These are phyloP conservation scores for Cinchona pubescens DNA, from an alignment of 257 asterid genomes.

Conservation along the genomic window DNA sequence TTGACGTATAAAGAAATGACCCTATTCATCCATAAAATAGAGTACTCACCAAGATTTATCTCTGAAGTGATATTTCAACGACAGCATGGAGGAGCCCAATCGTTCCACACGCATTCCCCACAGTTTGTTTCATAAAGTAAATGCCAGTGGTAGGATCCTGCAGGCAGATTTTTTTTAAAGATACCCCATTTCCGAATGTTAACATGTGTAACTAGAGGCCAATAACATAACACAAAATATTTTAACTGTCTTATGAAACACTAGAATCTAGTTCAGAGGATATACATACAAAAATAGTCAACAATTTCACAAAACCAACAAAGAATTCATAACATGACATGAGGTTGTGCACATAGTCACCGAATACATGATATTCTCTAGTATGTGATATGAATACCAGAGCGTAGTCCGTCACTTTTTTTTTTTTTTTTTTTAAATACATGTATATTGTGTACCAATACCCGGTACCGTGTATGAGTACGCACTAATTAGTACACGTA, in stretches of 20 bases:
- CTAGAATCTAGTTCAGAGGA: neutral
- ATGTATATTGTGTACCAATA: too few species aligned
- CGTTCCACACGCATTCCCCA: constrained; percentile 98
- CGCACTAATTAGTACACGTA: too few species aligned
- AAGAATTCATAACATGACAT: neutral
- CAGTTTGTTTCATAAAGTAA: constrained; percentile 94
- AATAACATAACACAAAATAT: neutral
- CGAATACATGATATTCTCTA: too few species aligned
- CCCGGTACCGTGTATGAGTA: too few species aligned
- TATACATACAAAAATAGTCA: neutral
- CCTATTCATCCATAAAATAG: neutral
- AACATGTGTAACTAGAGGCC: neutral
- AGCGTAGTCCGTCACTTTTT: too few species aligned
- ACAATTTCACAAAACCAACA: neutral
- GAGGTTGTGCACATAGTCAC: too few species aligned
- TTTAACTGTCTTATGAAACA: neutral
- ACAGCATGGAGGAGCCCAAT: constrained; percentile 96
- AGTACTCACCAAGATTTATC: constrained; percentile 73
- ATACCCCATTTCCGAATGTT: neutral
- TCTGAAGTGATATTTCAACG: constrained; percentile 80
- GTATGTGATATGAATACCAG: too few species aligned
- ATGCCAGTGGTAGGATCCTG: constrained; percentile 64
- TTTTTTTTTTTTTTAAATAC: too few species aligned
- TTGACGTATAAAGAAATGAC: neutral
- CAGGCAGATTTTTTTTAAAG: constrained; percentile 28